Evolutionary conservation across 192 early-diverging fungal species (phyloP).

Genomic region (Coemansia umbellata): DNA sequence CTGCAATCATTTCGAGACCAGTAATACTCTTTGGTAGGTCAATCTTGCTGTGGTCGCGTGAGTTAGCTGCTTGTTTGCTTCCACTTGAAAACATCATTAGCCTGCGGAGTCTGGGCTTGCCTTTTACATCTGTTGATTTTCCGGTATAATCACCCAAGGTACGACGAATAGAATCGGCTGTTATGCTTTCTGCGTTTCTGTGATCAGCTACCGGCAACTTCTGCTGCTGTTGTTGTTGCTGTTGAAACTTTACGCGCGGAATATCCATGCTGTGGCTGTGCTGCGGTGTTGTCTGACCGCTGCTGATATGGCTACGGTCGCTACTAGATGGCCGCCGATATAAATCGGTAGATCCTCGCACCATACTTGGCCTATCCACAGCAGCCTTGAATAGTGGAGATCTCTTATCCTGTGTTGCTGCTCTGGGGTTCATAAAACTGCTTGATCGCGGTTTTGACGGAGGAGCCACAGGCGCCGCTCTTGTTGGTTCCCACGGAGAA

Average conservation of each 20-base stretch:
- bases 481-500: neutral
- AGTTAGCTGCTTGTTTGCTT: slow-evolving; percentile 3
- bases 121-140: slow-evolving; percentile 6
- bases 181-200: slow-evolving; percentile 15
- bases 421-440: neutral
- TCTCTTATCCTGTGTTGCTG: neutral
- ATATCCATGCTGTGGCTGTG: slow-evolving; percentile 38
- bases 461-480: neutral
- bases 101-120: slow-evolving; percentile 32
- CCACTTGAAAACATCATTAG: slow-evolving; percentile 20
- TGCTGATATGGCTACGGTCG: too few relatives aligned
- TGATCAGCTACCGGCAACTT: slow-evolving; percentile 3
- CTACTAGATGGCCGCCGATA: too few relatives aligned
- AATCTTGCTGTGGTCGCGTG: slow-evolving; percentile 1
- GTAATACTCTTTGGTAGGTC: neutral
- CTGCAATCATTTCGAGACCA: slow-evolving; percentile 27
- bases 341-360: slow-evolving; percentile 12
- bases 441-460: neutral
- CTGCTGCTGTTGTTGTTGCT: neutral
- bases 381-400: too few relatives aligned
- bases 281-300: neutral
- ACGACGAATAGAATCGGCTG: slow-evolving; percentile 25
- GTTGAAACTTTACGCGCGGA: slow-evolving; percentile 3
- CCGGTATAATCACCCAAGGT: slow-evolving; percentile 31
- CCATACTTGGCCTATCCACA: too few relatives aligned